A percentile compares a stretch with the other conserved stretches of the same genome.
Conservation (phyloP, 2,329 filamentous ascomycete genomes). For the Cercospora berteroae region DNA sequence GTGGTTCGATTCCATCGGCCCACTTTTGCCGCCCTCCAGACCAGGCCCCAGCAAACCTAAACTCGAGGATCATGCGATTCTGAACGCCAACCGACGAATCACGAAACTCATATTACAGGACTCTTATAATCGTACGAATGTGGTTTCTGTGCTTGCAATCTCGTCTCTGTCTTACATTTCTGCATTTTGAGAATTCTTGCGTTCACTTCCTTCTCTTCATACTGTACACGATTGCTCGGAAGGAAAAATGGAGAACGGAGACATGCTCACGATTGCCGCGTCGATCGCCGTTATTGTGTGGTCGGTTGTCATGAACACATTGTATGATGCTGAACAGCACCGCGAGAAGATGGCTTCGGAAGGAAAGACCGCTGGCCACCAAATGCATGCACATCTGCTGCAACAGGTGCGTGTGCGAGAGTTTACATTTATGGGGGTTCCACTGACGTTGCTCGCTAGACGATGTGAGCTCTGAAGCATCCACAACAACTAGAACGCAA, state of each 20-base stretch:
- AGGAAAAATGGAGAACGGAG: conserved; percentile 6
- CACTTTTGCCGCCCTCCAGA: conserved; percentile 8
- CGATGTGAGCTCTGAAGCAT: background rate
- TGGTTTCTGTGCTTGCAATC: background rate
- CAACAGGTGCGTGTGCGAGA: background rate
- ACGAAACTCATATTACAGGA: conserved; percentile 7
- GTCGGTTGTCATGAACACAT: conserved; percentile 11
- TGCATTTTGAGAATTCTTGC: background rate
- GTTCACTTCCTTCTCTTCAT: background rate
- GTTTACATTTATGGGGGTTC: too few relatives aligned
- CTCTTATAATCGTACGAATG: conserved; percentile 5
- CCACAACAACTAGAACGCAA: background rate
- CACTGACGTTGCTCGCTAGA: background rate
- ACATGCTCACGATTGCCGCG: conserved; percentile 8
- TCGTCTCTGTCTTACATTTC: background rate
- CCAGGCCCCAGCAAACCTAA: conserved; percentile 7
- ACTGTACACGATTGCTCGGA: background rate
- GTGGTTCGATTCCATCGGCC: conserved; percentile 9
- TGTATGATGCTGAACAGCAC: conserved; percentile 13
- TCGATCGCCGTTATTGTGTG: conserved; percentile 12
- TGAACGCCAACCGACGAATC: conserved; percentile 4
- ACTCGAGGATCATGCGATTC: conserved; percentile 12
- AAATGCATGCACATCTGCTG: background rate
- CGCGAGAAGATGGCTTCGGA: conserved; percentile 1
- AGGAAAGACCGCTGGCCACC: background rate